Evolutionary conservation across 1,284 basidiomycete species (phyloP).

Genomic region (Dichomitus squalens): DNA sequence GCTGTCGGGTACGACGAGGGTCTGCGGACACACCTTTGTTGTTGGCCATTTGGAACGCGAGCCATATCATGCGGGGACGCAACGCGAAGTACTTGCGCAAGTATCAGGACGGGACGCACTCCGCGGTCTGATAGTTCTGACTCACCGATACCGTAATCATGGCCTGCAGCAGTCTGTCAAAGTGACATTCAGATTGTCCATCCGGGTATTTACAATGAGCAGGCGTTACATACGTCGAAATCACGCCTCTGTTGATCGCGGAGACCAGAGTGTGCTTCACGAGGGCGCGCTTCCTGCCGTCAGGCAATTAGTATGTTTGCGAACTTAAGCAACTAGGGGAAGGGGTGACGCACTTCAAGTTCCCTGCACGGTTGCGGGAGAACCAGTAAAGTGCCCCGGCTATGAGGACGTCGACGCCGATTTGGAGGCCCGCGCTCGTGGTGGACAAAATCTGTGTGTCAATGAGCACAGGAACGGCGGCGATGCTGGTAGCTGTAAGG

Average conservation of each 20-base stretch:
- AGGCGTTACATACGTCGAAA: constrained; percentile 9
- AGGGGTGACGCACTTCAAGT: constrained; percentile 1
- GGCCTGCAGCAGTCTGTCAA: constrained; percentile 10
- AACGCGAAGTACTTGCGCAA: constrained; percentile 13
- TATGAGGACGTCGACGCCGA: constrained; percentile 15
- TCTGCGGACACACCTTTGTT: constrained; percentile 14
- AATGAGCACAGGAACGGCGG: background rate
- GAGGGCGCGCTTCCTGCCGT: background rate
- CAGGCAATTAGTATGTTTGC: background rate
- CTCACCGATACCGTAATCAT: constrained; percentile 18
- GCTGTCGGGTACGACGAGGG: background rate
- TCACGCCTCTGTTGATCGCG: constrained; percentile 15
- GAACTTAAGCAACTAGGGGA: background rate
- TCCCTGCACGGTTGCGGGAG: constrained; percentile 7
- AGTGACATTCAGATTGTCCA: background rate
- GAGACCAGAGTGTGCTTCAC: constrained; percentile 5
- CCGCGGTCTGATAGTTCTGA: background rate
- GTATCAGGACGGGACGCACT: background rate
- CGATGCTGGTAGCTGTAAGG: no score
- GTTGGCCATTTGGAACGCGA: constrained; percentile 19
- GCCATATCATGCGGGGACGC: constrained; percentile 15
- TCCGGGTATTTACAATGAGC: background rate
- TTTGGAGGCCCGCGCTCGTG: constrained; percentile 12
- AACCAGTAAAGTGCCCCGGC: constrained; percentile 16
- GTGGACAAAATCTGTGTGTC: constrained; percentile 9